phyloP scores from a whole-genome alignment of 2,329 filamentous ascomycete genomes.

The Pseudophaeomoniella oleicola region DNA sequence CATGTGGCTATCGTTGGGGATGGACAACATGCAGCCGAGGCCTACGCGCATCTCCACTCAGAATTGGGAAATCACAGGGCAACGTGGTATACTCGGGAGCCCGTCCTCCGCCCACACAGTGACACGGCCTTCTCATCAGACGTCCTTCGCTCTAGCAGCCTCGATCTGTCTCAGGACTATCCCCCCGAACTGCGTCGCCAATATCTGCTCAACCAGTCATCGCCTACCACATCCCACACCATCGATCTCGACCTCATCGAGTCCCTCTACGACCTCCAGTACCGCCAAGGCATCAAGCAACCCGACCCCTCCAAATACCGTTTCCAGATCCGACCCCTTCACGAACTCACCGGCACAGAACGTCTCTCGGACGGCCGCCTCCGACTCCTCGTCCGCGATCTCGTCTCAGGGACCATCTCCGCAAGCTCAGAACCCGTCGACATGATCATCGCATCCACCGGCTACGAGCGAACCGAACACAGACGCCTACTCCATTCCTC shows the following conservation, averaged over 20 bases:
- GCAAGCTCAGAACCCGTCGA: constrained; percentile 4
- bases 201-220: background rate
- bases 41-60: constrained; percentile 7
- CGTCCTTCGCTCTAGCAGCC: background rate
- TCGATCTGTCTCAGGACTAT: background rate
- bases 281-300: constrained; percentile 8
- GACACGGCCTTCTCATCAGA: constrained; percentile 7
- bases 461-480: constrained; percentile 5
- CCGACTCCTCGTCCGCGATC: background rate
- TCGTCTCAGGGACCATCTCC: background rate
- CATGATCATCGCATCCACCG: constrained; percentile 9
- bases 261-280: constrained; percentile 8
- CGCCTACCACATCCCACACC: background rate
- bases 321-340: constrained; percentile 8
- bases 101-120: constrained; percentile 2
- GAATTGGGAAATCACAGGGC: constrained; percentile 6
- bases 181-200: background rate
- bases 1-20: constrained; percentile 9
- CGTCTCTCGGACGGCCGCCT: constrained; percentile 2
- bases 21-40: constrained; percentile 8
- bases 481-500: constrained; percentile 3
- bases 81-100: constrained; percentile 7
- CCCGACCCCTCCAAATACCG: constrained; percentile 6
- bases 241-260: constrained; percentile 1
- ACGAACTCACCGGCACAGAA: constrained; percentile 2